Evolutionary conservation across 176 grass and related monocot species (phyloP).

Genomic region (Thalia dealbata): DNA sequence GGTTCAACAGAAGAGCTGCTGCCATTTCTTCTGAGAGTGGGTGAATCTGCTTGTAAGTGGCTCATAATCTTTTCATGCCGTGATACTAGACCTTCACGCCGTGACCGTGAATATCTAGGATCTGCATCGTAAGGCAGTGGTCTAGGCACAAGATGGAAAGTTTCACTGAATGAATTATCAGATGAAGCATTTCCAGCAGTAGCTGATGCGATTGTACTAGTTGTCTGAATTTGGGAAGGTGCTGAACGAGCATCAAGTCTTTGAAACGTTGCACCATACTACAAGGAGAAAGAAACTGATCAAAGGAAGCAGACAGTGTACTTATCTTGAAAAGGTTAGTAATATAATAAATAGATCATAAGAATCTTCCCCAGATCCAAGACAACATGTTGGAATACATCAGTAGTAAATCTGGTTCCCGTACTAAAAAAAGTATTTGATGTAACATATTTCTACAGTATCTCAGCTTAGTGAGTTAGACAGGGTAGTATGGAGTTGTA

Average conservation of each 20-base stretch:
- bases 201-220: background rate
- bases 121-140: slow-evolving; percentile 67
- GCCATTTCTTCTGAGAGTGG: slow-evolving; percentile 42
- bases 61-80: slow-evolving; percentile 47
- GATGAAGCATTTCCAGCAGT: background rate
- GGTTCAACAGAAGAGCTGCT: slow-evolving; percentile 12
- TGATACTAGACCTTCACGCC: slow-evolving; percentile 35
- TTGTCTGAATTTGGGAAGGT: slow-evolving; percentile 3
- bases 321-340: background rate
- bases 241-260: slow-evolving; percentile 4
- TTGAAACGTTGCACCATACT: slow-evolving; percentile 8
- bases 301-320: background rate
- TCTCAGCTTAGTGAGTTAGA: background rate
- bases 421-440: background rate
- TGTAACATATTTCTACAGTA: background rate
- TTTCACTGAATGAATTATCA: slow-evolving; percentile 31
- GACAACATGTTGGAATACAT: background rate
- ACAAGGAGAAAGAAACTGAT: background rate
- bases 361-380: background rate
- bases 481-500: background rate
- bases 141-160: slow-evolving; percentile 58
- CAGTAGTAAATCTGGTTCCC: background rate
- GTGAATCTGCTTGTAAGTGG: slow-evolving; percentile 60
- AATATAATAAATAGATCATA: background rate
- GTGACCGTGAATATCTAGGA: slow-evolving; percentile 60